Evolutionary conservation across 2,329 filamentous ascomycete species (phyloP), one percentile per base, ranked within the genome.

Genomic region (Apiospora arundinis): DNA sequence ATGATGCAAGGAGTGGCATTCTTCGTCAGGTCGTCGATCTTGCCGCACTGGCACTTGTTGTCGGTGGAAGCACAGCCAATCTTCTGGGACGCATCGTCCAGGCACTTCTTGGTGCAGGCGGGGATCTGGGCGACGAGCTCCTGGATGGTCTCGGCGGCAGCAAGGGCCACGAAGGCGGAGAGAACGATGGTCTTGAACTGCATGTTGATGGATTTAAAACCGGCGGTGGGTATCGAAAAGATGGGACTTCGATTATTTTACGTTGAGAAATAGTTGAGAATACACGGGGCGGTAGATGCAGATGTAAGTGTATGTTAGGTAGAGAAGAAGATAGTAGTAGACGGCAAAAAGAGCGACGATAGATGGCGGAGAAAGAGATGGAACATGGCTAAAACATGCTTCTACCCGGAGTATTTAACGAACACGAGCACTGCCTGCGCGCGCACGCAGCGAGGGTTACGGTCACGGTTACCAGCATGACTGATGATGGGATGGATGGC

Each of bases 21-120:
- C 40, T 76, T 70, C 11, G 79, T 81, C 69, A 85, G 79, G 52
- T 76, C 75, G 46, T 80, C 75, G 23, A 81, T 71, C 49, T 83
- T 80, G 67, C 66, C 63, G 76, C 84, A 86, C 71, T 81, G 80
- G 77, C 84, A 85, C 18, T 69, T 73, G 60, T 80, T 74, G 74
- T 85, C 82, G 70, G 72, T 72, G 68, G 77, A 32, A 2, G 65
- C 70, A 77, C 83, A 85, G 71, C 79, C 79, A 48, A 82, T 76
- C 60, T 75, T 49, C 23, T 73, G 73, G 25, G 80, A 78, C 14
- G 77, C 80, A 8, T 74, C 69, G 48, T 77, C 73, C 71, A 85
- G 77, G 74, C 84, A 86, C 4, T 74, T 66, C 73, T 79, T 74
- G 16, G 84, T 81, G 75, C 84, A 86, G 7, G 74, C 52, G 25